These are phyloP conservation scores for Lepidopterella palustris DNA, from an alignment of 495 filamentous ascomycete genomes.

Conservation along the genomic window DNA sequence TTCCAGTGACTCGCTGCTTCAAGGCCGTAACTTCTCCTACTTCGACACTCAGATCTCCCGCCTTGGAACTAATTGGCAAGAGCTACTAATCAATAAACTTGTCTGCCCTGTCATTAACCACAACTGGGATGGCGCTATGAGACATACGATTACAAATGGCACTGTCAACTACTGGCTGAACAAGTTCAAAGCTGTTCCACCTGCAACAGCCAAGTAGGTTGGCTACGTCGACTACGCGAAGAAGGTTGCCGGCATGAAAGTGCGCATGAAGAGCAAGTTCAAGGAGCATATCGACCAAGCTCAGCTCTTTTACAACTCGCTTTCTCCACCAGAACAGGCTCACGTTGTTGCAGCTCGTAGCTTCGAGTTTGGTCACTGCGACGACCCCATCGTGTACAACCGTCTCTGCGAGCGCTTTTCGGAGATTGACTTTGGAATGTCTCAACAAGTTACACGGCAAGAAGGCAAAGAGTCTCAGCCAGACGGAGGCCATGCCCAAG, in stretches of 20 bases:
- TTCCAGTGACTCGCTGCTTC: conserved; percentile 75
- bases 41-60: conserved; percentile 80
- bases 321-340: conserved; percentile 60
- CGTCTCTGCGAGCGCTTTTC: conserved; percentile 63
- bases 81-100: conserved; percentile 75
- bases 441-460: conserved; percentile 56
- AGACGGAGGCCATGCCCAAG: conserved; percentile 57
- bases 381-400: conserved; percentile 73
- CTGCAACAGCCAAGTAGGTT: conserved; percentile 52
- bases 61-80: conserved; percentile 78
- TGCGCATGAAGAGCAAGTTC: conserved; percentile 72
- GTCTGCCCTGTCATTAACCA: conserved; percentile 77
- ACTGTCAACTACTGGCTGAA: conserved; percentile 90
- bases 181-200: conserved; percentile 57
- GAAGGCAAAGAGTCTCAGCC: conserved; percentile 58
- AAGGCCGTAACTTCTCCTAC: conserved; percentile 83
- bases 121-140: conserved; percentile 65
- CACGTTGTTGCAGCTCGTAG: conserved; percentile 65
- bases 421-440: conserved; percentile 67
- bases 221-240: conserved; percentile 64
- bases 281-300: conserved; percentile 70
- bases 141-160: conserved; percentile 58
- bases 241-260: conserved; percentile 62
- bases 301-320: conserved; percentile 76
- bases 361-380: conserved; percentile 88